Base-by-base conservation (phyloP, 1,139 yeast genomes). In the Taphrina flavorubra region DNA sequence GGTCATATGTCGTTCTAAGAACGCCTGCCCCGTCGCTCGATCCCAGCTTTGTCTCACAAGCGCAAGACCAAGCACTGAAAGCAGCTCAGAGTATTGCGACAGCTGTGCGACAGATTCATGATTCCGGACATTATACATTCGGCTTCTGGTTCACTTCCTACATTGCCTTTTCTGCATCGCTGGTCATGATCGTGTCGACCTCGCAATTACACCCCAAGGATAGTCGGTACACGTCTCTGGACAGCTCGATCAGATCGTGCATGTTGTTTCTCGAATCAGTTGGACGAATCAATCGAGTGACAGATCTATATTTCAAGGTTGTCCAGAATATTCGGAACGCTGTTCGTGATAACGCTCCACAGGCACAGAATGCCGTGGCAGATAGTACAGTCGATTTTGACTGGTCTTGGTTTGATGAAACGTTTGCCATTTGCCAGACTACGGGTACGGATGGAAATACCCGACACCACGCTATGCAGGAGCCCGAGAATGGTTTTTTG, bases 61-160 rank as follows among this genome's bases (percentile, higher is more conserved):
- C 53, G 13, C 53, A 49, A 20, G 36, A 20, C 11, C 36, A 49
- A 49, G 53, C 53, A 2, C 20, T 49, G 36, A 34, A 49, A n/a
- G 53, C 53, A 49, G 53, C 53, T 8, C 53, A 49, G 36, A 49
- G 53, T 20, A 49, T 49, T 10, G 53, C 53, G 13, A 20, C 53
- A 8, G 53, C 53, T 18, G 53, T 49, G n/a, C n/a, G 53, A 20
- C 53, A 49, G 10, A 49, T 49, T 49, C 53, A 49, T 49, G 53
- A 49, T 11, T 49, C 53, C 3, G 53, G 53, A 11, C 53, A 49
- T 34, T 49, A 49, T 20, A 49, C 53, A 1, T 49, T 49, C 36
- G 53, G 53, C 36, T 49, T 49, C n/a, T 49, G 53, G 53, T 49
- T 49, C 36, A 49, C 53, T 6, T 49, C 53, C 31, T 49, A 49